These are phyloP conservation scores for Pseudogymnoascus sp. DNA, from an alignment of 2,329 filamentous ascomycete genomes.

Conservation along the genomic window DNA sequence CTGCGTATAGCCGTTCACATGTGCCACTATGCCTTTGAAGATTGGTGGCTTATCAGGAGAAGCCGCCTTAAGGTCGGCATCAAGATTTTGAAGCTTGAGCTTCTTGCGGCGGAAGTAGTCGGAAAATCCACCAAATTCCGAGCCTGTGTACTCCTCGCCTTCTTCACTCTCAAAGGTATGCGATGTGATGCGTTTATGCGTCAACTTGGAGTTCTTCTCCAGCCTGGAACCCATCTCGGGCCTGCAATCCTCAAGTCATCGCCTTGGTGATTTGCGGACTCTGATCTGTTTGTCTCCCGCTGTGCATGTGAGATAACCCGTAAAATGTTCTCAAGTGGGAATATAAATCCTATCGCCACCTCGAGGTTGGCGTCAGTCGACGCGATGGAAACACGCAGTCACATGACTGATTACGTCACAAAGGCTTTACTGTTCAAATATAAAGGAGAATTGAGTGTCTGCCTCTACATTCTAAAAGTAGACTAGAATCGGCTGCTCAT, in stretches of 20 bases:
- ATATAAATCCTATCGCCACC: neutral
- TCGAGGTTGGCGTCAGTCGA: neutral
- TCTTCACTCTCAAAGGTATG: slow-evolving; percentile 73
- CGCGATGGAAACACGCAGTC: slow-evolving; percentile 7
- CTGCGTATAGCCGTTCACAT: slow-evolving; percentile 94
- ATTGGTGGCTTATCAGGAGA: slow-evolving; percentile 63
- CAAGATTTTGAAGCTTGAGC: slow-evolving; percentile 92
- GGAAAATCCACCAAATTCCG: slow-evolving; percentile 77
- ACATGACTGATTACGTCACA: slow-evolving; percentile 3
- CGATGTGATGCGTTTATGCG: slow-evolving; percentile 54
- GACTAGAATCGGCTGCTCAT: neutral
- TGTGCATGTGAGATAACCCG: neutral
- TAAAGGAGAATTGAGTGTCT: neutral
- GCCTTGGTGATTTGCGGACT: neutral
- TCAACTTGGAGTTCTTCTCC: slow-evolving; percentile 55
- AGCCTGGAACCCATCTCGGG: slow-evolving; percentile 50
- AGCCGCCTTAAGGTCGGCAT: slow-evolving; percentile 62
- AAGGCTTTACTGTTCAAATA: neutral
- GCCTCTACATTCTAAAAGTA: neutral
- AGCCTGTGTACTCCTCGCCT: slow-evolving; percentile 85
- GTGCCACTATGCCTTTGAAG: slow-evolving; percentile 83
- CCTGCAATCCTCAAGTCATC: neutral
- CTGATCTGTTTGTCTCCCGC: neutral
- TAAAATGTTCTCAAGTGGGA: neutral
- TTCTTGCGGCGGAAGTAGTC: slow-evolving; percentile 96